Base-by-base conservation (phyloP, 2,329 filamentous ascomycete genomes). In the Chrysoporthe deuterocubensis region DNA sequence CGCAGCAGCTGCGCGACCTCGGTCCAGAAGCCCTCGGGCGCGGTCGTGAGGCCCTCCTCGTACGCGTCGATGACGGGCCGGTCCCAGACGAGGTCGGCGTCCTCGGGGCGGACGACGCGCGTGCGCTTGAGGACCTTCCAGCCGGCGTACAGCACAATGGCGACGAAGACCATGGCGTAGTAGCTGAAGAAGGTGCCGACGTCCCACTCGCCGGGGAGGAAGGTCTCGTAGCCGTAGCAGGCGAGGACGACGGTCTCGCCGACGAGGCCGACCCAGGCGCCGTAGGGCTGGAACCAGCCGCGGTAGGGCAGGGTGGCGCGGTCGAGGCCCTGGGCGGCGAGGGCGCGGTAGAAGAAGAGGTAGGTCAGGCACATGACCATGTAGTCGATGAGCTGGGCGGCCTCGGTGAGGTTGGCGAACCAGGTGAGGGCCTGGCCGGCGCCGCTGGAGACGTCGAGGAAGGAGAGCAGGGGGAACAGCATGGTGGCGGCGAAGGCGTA, bases 101-200 rank as follows among this genome's bases (percentile, higher is more conserved):
- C 85, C 26, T 83, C 78, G 0, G 88, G 80, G 3, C 78, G 78
- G 14, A 89, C 80, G 63, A 86, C 79, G 69, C 82, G 83, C 1
- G 89, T 91, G 67, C 80, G 80, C 79, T 88, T 87, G 75, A 87
- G n/a, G 0, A 91, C 16, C 78, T 92, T 92, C 87, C 88, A 92
- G 72, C 81, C 81, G 18, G 83, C 64, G 74, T 85, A 90, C 37
- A 87, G 77, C 46, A 86, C 73, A 5, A 83, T 81, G 0, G 83
- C 82, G 43, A 89, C 74, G 13, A 87, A 76, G 67, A 85, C 79
- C 84, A 88, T 87, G 26, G 83, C 83, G 76, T 88, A 89, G 77
- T 85, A 85, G 11, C 78, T 72, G 70, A 79, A 78, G 71, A 79
- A 79, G 61, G 72, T 73, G 16, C 73, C 75, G 6, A 77, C 72